Evolutionary conservation across 129 eudicot genomes (phyloP).

Genomic region (Sambucus nigra): DNA sequence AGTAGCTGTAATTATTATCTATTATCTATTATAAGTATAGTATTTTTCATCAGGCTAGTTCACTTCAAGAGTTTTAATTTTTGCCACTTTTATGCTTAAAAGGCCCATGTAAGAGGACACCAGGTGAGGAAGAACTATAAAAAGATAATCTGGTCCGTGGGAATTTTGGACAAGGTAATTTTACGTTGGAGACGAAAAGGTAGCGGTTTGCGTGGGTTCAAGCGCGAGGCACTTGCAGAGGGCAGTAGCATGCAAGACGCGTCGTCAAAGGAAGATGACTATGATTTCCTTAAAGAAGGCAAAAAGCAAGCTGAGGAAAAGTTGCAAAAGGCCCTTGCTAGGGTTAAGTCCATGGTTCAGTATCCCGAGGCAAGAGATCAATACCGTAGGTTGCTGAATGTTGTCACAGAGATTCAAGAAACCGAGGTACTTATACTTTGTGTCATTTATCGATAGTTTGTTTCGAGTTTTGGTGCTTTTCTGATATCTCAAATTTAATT

Average conservation of each 20-base stretch:
- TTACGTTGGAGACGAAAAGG: conserved; percentile 94
- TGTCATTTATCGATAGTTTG: neutral
- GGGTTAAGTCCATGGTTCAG: conserved; percentile 98
- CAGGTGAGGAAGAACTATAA: conserved; percentile 88
- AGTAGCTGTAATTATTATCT: no score
- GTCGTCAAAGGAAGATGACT: conserved; percentile 65
- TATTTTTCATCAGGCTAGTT: neutral
- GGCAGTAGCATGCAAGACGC: conserved; percentile 24
- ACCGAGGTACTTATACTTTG: conserved; percentile 38
- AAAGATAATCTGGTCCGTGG: conserved; percentile 91
- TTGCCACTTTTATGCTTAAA: neutral
- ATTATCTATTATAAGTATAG: neutral
- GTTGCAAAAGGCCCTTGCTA: conserved; percentile 81
- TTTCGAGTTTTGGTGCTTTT: neutral
- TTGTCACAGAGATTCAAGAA: conserved; percentile 72
- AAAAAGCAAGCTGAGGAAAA: conserved; percentile 87
- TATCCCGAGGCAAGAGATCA: conserved; percentile 93
- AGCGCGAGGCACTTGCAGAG: conserved; percentile 54
- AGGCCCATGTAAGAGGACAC: conserved; percentile 98
- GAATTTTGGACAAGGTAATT: conserved; percentile 88
- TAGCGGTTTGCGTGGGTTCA: conserved; percentile 82
- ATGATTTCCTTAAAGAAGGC: conserved; percentile 91
- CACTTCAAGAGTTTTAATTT: neutral
- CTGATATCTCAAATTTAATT: no score
- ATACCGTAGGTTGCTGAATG: conserved; percentile 81